Evolutionary conservation across 192 early-diverging fungal genomes (phyloP), one percentile per base, ranked within the genome.

Genomic region (Umbelopsis isabellina): DNA sequence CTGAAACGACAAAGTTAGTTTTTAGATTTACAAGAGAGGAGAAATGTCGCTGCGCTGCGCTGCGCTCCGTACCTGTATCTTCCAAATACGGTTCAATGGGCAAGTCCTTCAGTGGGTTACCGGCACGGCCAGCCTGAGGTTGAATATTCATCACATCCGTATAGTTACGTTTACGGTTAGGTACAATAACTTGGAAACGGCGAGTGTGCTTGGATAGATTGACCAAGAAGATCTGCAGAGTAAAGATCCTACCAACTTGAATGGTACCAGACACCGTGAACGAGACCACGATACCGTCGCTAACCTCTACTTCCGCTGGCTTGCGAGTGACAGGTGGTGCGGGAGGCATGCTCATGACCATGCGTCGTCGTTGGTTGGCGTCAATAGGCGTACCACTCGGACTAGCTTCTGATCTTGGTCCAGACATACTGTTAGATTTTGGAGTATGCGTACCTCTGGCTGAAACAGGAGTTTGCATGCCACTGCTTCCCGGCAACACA

Each of bases 1-100:
- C 86, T 67, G 46, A 47, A 51, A 46, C 1, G 22, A 45, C 7
- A 58, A 15, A 13, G 41, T 10, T 23, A 49, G 46, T 4, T 6
- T 50, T 10, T 44, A 7, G 27, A 45, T 1, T 48, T 50, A 49
- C 16, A 15, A 12, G 0, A n/a, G n/a, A n/a, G n/a, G n/a, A n/a
- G n/a, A n/a, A n/a, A n/a, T n/a, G n/a, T n/a, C n/a, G n/a, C n/a
- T n/a, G 22, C 20, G n/a, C 8, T 16, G 33, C 44, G 37, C 16
- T 9, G 48, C 11, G 20, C 41, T 68, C 15, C 58, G 67, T 71
- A 82, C 80, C 76, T 65, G 76, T 49, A 65, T 85, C 87, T 33
- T 86, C 87, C 75, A 86, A 83, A 47, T 75, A 88, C n/a, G 87
- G 83, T 44, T 85, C 84, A 49, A 88, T 78, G 11, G 80, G 82